Conservation (phyloP, 306 rosid genomes). For the Hippophae tibetana region DNA sequence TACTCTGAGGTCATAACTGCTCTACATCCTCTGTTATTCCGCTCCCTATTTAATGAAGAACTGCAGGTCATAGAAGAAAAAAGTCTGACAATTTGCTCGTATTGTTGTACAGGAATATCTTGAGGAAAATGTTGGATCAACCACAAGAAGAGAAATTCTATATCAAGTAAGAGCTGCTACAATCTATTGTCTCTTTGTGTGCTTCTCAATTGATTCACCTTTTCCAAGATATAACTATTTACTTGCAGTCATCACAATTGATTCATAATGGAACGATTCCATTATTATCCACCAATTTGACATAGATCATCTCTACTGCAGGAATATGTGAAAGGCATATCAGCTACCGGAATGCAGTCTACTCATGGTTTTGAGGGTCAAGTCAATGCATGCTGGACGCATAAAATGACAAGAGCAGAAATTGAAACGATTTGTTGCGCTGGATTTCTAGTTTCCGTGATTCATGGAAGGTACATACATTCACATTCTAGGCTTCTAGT, state of each 20-base stretch:
- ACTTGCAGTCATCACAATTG: not conserved
- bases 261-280: no score
- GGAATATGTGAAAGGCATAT: conserved; percentile 82
- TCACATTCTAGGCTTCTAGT: not conserved
- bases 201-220: not conserved
- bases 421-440: conserved; percentile 58
- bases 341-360: conserved; percentile 82
- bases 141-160: conserved; percentile 57
- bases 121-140: conserved; percentile 65
- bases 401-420: conserved; percentile 60
- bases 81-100: conserved; percentile 2
- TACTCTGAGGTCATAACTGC: conserved; percentile 54
- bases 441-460: conserved; percentile 74
- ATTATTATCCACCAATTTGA: not conserved
- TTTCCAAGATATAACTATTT: not conserved
- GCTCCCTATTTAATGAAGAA: conserved; percentile 3
- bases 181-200: no score
- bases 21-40: conserved; percentile 17
- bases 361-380: conserved; percentile 81
- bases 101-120: conserved; percentile 71
- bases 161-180: conserved; percentile 50
- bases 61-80: not conserved
- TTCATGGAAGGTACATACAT: conserved; percentile 74
- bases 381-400: conserved; percentile 85
- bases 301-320: conserved; percentile 26